phyloP scores from a whole-genome alignment of 148 eudicot genomes.

The Gaultheria prostrata region DNA sequence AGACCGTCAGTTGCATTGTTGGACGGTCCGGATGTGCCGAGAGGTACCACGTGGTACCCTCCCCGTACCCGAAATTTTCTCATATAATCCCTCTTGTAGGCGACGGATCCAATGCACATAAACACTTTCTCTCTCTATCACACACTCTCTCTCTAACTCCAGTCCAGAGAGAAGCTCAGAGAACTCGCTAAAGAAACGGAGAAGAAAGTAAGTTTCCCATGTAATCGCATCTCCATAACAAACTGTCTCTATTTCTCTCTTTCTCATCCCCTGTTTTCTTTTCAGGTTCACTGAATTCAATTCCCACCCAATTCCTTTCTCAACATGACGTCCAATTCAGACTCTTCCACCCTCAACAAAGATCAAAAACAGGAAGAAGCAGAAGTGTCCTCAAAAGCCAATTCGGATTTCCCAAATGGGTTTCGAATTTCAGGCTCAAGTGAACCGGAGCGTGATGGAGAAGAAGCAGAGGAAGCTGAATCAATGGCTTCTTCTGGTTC shows the following conservation, averaged over 20 bases:
- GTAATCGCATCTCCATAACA: neutral
- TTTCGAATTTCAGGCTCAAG: too few relatives aligned
- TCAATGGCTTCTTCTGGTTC: neutral
- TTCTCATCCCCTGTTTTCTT: neutral
- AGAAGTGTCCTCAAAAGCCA: too few relatives aligned
- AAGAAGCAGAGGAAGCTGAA: too few relatives aligned
- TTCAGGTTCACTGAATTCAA: conserved; percentile 13
- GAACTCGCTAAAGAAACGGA: neutral
- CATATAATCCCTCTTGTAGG: neutral
- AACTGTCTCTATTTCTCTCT: neutral
- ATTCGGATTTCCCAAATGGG: too few relatives aligned
- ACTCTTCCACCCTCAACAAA: neutral
- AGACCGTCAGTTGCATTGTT: too few relatives aligned
- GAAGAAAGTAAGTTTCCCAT: neutral
- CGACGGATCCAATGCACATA: conserved; percentile 37
- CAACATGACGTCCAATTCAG: conserved; percentile 17
- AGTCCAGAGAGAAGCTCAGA: neutral
- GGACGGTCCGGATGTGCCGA: too few relatives aligned
- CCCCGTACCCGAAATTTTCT: too few relatives aligned
- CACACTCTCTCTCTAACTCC: too few relatives aligned
- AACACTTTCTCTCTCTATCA: conserved; percentile 15
- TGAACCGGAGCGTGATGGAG: too few relatives aligned
- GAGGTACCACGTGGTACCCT: too few relatives aligned
- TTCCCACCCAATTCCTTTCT: neutral
- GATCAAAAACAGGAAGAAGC: conserved; percentile 3